Percentiles rank a stretch among this genome's conserved stretches.
phyloP scores from a whole-genome alignment of 495 filamentous ascomycete genomes.

The Peziza echinospora region DNA sequence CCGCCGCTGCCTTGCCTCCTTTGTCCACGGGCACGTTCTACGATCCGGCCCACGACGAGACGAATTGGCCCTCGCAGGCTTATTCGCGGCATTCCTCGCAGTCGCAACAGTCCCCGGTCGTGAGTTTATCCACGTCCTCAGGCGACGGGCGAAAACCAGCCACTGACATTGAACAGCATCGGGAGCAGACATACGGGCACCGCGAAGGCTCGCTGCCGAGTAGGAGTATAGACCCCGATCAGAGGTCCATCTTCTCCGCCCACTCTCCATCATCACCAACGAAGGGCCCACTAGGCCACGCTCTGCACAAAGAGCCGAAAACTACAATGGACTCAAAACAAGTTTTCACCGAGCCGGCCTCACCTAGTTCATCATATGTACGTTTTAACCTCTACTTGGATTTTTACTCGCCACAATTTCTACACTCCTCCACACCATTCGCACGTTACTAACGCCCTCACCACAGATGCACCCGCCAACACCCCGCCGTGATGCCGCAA shows the following conservation, averaged over 20 bases:
- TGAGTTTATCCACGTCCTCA: too few relatives aligned
- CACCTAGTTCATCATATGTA: not conserved
- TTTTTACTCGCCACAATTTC: too few relatives aligned
- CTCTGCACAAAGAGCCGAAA: not conserved
- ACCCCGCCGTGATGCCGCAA: constrained; percentile 16
- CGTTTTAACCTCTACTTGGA: too few relatives aligned
- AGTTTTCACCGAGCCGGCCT: not conserved
- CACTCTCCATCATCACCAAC: not conserved
- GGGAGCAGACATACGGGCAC: not conserved
- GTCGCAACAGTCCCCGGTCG: not conserved
- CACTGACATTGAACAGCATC: too few relatives aligned
- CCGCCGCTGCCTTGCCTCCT: constrained; percentile 13
- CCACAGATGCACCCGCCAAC: too few relatives aligned
- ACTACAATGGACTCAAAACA: not conserved
- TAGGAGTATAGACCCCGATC: not conserved
- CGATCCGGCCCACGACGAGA: not conserved
- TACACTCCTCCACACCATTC: too few relatives aligned
- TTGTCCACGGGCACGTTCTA: constrained; percentile 7
- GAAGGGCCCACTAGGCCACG: too few relatives aligned
- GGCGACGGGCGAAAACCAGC: too few relatives aligned
- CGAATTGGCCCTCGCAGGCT: constrained; percentile 9
- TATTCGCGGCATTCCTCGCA: not conserved
- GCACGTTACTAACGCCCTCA: too few relatives aligned
- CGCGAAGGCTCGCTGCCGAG: not conserved
- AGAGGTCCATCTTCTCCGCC: not conserved